Evolutionary conservation across 2,329 filamentous ascomycete genomes (phyloP), one percentile per base, ranked within the genome.

Genomic region (Rhytidhysteron rufulum): DNA sequence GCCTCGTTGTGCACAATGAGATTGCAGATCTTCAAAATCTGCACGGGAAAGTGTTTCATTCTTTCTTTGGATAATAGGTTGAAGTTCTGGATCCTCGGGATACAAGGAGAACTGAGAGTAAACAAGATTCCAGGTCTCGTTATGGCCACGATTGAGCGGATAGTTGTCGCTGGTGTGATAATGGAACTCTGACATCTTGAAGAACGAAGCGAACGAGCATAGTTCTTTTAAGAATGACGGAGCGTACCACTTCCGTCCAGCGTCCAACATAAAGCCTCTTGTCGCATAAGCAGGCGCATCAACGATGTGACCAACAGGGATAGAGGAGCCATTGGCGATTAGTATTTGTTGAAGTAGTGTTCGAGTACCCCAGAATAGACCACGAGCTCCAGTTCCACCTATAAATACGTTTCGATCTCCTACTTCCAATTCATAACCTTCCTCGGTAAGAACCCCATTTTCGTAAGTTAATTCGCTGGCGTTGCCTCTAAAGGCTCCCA

Each of bases 121-220:
- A 6, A 75, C 67, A 4, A 71, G 45, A 19, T 60, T 48, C 69
- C 69, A 73, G 0, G 70, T 70, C 31, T 67, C 65, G 37, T 74
- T 74, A 34, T 54, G 65, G 1, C 71, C 70, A 6, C 70, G 64
- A 42, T 71, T 73, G 31, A 74, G 47, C 0, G 70, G 70, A 43
- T 71, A 72, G 44, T 74, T 74, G 54, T 75, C 72, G 50, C 68
- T 72, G 5, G 68, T 66, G 46, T 74, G 72, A 45, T 73, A 72
- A 41, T 74, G 72, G 36, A 75, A 73, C 46, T 73, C 70, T 10
- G 64, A 68, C 50, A 73, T 60, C 51, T 72, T 74, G 59, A 73
- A 74, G 51, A 71, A 70, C 11, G 65, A 67, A 2, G 64, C 65
- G 39, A 70, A 71, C 19, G 66, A 68, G 55, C 69, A 72, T 16